phyloP scores from a whole-genome alignment of 1,284 basidiomycete genomes.

The Rhodotorula glutinis region DNA sequence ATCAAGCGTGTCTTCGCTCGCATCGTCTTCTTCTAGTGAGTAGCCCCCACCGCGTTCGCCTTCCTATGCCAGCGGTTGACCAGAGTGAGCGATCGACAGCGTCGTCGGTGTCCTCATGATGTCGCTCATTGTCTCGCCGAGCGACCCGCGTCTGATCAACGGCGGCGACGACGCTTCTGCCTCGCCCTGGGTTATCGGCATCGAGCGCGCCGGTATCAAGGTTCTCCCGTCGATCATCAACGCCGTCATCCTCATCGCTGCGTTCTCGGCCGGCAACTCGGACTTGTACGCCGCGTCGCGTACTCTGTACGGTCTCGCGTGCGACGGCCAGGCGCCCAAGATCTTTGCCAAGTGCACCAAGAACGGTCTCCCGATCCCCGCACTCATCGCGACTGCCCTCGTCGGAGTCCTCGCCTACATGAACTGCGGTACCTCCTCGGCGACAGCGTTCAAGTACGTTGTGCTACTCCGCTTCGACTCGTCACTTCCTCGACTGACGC shows the following conservation, averaged over 20 bases:
- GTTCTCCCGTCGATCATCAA: conserved; percentile 66
- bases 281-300: conserved; percentile 76
- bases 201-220: conserved; percentile 69
- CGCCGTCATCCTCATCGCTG: conserved; percentile 63
- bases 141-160: conserved; percentile 61
- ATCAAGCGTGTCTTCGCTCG: conserved; percentile 67
- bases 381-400: conserved; percentile 56
- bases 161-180: conserved; percentile 55
- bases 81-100: background rate
- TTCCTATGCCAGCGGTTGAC: background rate
- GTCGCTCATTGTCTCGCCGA: conserved; percentile 67
- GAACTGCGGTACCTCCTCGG: conserved; percentile 48
- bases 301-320: conserved; percentile 73
- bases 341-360: conserved; percentile 64
- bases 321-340: conserved; percentile 67
- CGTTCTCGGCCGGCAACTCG: conserved; percentile 76
- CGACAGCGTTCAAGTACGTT: conserved; percentile 47
- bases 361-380: conserved; percentile 65
- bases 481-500: background rate
- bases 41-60: background rate
- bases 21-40: conserved; percentile 46
- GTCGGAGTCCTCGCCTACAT: conserved; percentile 59
- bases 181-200: conserved; percentile 77
- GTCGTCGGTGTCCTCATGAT: conserved; percentile 57
- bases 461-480: background rate